Evolutionary conservation across 2,329 filamentous ascomycete species (phyloP), one percentile per base, ranked within the genome.

Genomic region (Penicillium sp.): DNA sequence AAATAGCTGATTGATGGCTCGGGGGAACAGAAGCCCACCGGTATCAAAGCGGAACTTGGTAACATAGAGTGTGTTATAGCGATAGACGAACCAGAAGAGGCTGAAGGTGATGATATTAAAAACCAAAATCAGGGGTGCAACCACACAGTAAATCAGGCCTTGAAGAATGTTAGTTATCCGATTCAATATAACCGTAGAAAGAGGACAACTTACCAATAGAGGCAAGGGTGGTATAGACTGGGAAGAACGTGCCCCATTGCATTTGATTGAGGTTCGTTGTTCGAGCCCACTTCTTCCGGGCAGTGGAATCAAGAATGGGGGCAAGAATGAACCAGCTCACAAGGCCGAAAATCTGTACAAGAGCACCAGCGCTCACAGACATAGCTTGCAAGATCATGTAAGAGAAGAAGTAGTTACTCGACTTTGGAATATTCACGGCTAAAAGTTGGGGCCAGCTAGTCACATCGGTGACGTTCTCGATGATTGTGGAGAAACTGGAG

Each of bases 61-160:
- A 56, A 99, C 92, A 66, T 97, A 99, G 18, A 99, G 82, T 77
- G 96, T 95, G 62, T 93, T 93, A 74, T 97, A 97, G n/a, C 93
- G 85, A 70, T 97, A 91, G 0, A 94, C 93, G 41, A 97, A 80
- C 92, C 92, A 99, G 60, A 97, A 87, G 0, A 99, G 79, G 43
- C 84, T 82, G 70, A 97, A 97, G 0, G 93, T 97, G 70, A 97
- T 85, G 65, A 96, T 85, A 63, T 94, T 93, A 77, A 99, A 97
- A 19, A 97, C 77, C 45, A 94, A 84, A 68, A 99, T 97, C 11
- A 99, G 78, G 0, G 94, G 94, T 0, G 94, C 86, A 39, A 97
- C 87, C 53, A 97, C 83, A 36, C 86, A 90, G 74, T 97, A 99
- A 36, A 97, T 87, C 39, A 96, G 73, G 1, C 85, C 78, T 79